These are phyloP conservation scores for Pythium guiyangense DNA, from an alignment of 352 stramenopile genomes.

Conservation along the genomic window DNA sequence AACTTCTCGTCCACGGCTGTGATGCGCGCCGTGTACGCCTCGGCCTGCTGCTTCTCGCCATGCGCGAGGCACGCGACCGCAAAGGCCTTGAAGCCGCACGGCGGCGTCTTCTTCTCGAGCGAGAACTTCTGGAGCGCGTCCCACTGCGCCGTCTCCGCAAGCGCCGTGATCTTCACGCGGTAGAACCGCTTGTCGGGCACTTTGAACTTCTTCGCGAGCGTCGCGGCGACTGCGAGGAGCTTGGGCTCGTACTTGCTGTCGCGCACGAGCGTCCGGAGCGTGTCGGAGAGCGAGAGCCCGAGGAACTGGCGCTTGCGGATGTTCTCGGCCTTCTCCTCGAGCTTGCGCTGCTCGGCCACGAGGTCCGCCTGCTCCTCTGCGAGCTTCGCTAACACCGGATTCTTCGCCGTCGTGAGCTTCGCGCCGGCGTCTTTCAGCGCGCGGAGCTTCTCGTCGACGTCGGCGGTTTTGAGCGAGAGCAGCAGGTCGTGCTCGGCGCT, in stretches of 20 bases:
- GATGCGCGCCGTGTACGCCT: constrained; percentile 78
- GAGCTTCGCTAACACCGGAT: constrained; percentile 58
- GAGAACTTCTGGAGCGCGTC: constrained; percentile 86
- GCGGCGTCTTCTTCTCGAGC: constrained; percentile 80
- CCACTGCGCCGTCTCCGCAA: constrained; percentile 84
- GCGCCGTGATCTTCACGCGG: constrained; percentile 87
- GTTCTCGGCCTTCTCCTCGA: constrained; percentile 79
- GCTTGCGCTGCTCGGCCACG: constrained; percentile 79
- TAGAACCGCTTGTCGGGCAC: constrained; percentile 90
- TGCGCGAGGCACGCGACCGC: constrained; percentile 71
- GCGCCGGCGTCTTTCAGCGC: constrained; percentile 58
- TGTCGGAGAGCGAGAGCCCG: constrained; percentile 83
- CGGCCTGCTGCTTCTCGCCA: constrained; percentile 77
- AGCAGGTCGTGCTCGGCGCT: constrained; percentile 74
- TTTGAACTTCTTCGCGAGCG: constrained; percentile 87
- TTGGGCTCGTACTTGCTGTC: constrained; percentile 84
- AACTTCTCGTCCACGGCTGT: constrained; percentile 84
- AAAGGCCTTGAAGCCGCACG: constrained; percentile 84
- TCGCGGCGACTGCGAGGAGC: constrained; percentile 52
- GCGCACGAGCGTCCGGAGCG: constrained; percentile 73
- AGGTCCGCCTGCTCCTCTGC: constrained; percentile 87
- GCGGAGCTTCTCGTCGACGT: constrained; percentile 63
- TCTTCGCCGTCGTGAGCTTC: constrained; percentile 69
- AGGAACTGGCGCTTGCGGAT: constrained; percentile 79
- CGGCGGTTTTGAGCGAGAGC: constrained; percentile 56